Base-by-base conservation (phyloP, 108 stramenopile genomes). In the Pinguiococcus pyrenoidosus region DNA sequence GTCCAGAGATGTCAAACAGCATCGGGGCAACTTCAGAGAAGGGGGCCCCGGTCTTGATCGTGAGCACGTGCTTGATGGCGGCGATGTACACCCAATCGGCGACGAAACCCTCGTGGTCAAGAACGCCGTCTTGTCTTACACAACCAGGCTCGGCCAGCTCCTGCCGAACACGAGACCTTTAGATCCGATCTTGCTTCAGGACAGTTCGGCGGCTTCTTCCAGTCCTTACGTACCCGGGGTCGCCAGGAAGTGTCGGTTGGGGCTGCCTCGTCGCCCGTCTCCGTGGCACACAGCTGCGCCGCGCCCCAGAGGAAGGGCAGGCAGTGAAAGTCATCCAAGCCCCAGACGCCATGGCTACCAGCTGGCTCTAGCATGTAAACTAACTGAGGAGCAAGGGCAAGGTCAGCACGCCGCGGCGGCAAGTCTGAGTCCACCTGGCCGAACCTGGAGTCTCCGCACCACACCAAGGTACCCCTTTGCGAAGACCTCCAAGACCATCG, bases 241-340 rank as follows among this genome's bases (percentile, higher is more conserved):
- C 21, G 26, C 49, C 29, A 32, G 46, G n/a, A 32, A 22, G 25
- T 24, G n/a, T 3, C 29, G 3, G 6, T 46, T 46, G 8, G 21
- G 22, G 12, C 10, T 21, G 9, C 35, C 49, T 2, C n/a, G 13
- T 36, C 2, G 2, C 35, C n/a, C 18, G 21, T 4, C 1, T n/a
- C 10, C 25, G 20, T 14, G 0, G 12, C 21, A 32, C n/a, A n/a
- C 50, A 80, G 64, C 46, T 90, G 87, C 62, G 87, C 87, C 6
- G 87, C 82, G 23, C 92, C 92, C 71, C 88, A 82, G 42, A 84
- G 81, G 62, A 90, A 94, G 1, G 87, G 83, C 24, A 94, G 61
- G 57, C 88, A 90, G 54, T 94, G 87, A 64, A 89, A 90, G 59
- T 94, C 92, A 53, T 94, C 92, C 44, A 94, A 55, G 27, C 92